Conservation (phyloP, 2,329 filamentous ascomycete genomes). For the Claviceps fusiformis region DNA sequence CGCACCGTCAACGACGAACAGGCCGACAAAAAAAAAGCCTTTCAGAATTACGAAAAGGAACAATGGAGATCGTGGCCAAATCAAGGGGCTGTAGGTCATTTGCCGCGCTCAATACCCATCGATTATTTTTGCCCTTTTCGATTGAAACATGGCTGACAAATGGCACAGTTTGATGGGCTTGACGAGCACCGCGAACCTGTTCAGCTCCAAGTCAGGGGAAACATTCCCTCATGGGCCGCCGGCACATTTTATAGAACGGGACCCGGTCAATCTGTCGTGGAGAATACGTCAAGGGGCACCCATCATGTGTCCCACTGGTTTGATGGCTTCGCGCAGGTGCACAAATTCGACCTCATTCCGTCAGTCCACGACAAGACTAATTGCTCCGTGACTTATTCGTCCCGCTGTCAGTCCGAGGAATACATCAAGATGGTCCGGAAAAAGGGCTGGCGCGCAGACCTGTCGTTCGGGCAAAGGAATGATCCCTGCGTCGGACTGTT, state of each 20-base stretch:
- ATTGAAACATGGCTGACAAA: not conserved
- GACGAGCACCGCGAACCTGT: slow-evolving; percentile 54
- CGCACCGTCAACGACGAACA: slow-evolving; percentile 16
- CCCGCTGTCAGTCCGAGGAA: slow-evolving; percentile 51
- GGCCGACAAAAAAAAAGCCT: slow-evolving; percentile 12
- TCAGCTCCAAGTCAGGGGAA: slow-evolving; percentile 47
- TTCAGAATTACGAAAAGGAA: slow-evolving; percentile 15
- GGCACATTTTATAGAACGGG: slow-evolving; percentile 65
- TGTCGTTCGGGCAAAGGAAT: slow-evolving; percentile 56
- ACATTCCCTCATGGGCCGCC: slow-evolving; percentile 57
- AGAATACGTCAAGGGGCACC: slow-evolving; percentile 42
- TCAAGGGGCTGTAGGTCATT: slow-evolving; percentile 27
- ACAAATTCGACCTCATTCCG: slow-evolving; percentile 56
- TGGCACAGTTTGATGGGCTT: slow-evolving; percentile 50
- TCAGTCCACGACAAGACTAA: slow-evolving; percentile 16
- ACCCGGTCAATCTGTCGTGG: slow-evolving; percentile 49
- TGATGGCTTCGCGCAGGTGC: slow-evolving; percentile 58
- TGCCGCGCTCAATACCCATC: not conserved
- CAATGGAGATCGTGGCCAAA: slow-evolving; percentile 33
- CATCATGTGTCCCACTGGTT: slow-evolving; percentile 65
- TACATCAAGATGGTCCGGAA: slow-evolving; percentile 46
- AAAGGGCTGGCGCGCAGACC: slow-evolving; percentile 39
- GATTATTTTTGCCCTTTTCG: not conserved
- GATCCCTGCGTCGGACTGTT: slow-evolving; percentile 67
- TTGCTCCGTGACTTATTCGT: slow-evolving; percentile 51